These are phyloP conservation scores for Botrytis deweyae DNA, from an alignment of 2,329 filamentous ascomycete species.

Conservation along the genomic window DNA sequence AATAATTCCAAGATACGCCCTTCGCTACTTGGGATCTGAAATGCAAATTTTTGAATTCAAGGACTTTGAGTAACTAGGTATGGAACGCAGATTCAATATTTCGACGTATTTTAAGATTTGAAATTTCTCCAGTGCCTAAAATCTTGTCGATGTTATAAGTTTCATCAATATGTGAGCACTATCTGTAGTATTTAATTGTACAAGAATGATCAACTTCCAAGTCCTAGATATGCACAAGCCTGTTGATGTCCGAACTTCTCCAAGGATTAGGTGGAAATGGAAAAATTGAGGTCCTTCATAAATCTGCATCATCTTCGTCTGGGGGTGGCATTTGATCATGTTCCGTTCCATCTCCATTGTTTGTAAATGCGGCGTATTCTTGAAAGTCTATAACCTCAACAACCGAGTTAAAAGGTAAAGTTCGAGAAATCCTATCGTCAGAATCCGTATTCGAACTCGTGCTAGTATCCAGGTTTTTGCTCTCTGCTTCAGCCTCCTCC, in stretches of 20 bases:
- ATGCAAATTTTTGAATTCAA: background rate
- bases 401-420: background rate
- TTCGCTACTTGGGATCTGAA: background rate
- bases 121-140: background rate
- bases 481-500: background rate
- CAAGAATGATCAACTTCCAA: background rate
- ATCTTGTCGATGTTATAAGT: background rate
- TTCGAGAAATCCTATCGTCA: background rate
- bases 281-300: background rate
- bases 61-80: no score
- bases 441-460: background rate
- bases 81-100: background rate
- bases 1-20: background rate
- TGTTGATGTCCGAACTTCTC: background rate
- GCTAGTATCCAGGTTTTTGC: background rate
- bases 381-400: background rate
- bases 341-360: background rate
- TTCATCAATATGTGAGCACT: background rate
- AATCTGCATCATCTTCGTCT: background rate
- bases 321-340: background rate
- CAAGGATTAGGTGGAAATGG: background rate
- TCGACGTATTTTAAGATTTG: background rate
- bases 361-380: background rate
- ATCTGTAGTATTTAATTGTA: background rate
- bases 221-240: background rate